These are phyloP conservation scores for Bruguiera hainesii DNA, from an alignment of 441 rosid species.

Conservation along the genomic window DNA sequence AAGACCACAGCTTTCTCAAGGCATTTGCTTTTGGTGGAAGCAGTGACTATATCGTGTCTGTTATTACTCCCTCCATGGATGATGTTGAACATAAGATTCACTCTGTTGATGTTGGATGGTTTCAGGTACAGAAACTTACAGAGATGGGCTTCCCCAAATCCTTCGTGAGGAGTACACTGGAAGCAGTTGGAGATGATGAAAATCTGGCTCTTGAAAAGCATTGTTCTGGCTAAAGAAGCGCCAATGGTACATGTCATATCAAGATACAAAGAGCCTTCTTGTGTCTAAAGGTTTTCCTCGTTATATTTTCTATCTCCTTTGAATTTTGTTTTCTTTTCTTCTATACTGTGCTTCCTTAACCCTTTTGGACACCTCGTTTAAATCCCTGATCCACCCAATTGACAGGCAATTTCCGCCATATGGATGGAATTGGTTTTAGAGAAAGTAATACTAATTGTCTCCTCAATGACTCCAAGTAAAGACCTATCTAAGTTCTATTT, in stretches of 20 bases:
- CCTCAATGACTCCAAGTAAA: too few relatives aligned
- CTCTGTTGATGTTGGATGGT: constrained; percentile 8
- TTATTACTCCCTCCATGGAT: not conserved
- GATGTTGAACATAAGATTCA: constrained; percentile 4
- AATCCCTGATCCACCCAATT: not conserved
- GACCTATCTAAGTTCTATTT: too few relatives aligned
- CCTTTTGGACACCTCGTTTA: not conserved
- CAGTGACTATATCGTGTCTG: not conserved
- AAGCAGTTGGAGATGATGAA: constrained; percentile 87
- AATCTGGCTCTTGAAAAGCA: constrained; percentile 92
- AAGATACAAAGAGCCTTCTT: constrained; percentile 18
- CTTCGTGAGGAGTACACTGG: constrained; percentile 70
- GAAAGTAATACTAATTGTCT: not conserved
- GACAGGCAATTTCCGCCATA: not conserved
- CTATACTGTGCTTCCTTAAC: not conserved
- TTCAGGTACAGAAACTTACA: constrained; percentile 74
- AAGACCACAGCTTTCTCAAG: not conserved
- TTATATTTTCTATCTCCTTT: not conserved
- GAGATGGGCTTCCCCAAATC: constrained; percentile 93
- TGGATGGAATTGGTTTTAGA: not conserved
- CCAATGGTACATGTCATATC: not conserved
- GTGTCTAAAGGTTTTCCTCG: constrained; percentile 14
- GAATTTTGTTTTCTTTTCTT: constrained; percentile 1
- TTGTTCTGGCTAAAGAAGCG: constrained; percentile 46
- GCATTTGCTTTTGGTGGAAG: not conserved